Conservation (phyloP, 768 basidiomycete species). For the Galerina marginata region DNA sequence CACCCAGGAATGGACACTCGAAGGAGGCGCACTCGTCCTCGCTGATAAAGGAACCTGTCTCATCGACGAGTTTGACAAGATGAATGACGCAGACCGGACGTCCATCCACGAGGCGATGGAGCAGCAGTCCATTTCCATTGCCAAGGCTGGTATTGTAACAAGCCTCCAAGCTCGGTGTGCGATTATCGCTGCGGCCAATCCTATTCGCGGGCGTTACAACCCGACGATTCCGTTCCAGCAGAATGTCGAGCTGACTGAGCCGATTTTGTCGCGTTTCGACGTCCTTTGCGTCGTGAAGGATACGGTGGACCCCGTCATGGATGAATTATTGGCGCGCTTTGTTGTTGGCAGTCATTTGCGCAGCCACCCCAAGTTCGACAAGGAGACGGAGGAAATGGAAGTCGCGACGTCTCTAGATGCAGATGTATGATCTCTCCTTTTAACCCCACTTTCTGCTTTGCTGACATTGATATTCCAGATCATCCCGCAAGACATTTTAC, state of each 20-base stretch:
- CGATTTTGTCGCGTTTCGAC: slow-evolving; percentile 97
- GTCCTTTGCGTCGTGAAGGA: slow-evolving; percentile 98
- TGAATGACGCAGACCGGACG: slow-evolving; percentile 98
- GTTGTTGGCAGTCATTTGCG: slow-evolving; percentile 97
- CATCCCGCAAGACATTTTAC: slow-evolving; percentile 94
- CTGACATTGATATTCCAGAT: slow-evolving; percentile 55
- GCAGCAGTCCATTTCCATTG: slow-evolving; percentile 98
- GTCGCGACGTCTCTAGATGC: slow-evolving; percentile 89
- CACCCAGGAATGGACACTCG: slow-evolving; percentile 97
- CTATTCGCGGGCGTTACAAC: slow-evolving; percentile 95
- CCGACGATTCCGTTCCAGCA: slow-evolving; percentile 98
- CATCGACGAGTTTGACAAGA: slow-evolving; percentile 99
- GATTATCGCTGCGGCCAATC: slow-evolving; percentile 97
- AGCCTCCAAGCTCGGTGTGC: slow-evolving; percentile 97
- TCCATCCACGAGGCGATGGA: slow-evolving; percentile 99
- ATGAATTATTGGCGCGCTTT: slow-evolving; percentile 94
- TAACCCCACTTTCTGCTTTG: slow-evolving; percentile 1
- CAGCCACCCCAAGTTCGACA: slow-evolving; percentile 92
- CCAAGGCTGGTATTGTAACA: slow-evolving; percentile 99
- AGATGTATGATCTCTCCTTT: slow-evolving; percentile 58
- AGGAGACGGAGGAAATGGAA: slow-evolving; percentile 88
- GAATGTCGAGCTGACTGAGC: slow-evolving; percentile 98
- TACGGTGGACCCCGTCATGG: slow-evolving; percentile 94
- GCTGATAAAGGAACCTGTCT: slow-evolving; percentile 98
- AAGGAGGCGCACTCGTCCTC: slow-evolving; percentile 97